Base-by-base conservation (phyloP, 495 filamentous ascomycete genomes). In the Aspergillus wentii region DNA sequence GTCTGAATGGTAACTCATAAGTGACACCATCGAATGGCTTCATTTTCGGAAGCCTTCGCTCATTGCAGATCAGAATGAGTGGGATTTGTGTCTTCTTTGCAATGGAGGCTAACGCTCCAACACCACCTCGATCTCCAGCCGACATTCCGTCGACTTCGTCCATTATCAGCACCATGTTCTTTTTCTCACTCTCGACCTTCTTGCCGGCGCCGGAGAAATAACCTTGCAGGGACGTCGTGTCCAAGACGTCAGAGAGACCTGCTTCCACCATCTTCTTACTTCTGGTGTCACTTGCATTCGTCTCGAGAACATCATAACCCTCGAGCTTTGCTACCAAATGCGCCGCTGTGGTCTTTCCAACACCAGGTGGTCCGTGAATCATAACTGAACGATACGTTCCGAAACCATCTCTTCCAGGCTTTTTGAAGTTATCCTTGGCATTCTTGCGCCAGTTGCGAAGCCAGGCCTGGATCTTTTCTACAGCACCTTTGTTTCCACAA, bases 91-190 rank as follows among this genome's bases (percentile, higher is more conserved):
- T 88, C 71, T 94, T 96, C 67, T 85, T 95, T 66, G 90, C 95
- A 29, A 96, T 79, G 32, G 88, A 82, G 33, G 92, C 91, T 25
- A 99, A 71, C 21, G 94, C 91, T 15, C 90, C 92, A 27, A 99
- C 94, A 55, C 92, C 92, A 46, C 92, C 92, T 29, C 92, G 80
- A 58, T 99, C 92, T 49, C 92, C 92, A 28, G 89, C 89, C 31
- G 90, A 95, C 92, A 99, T 99, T 22, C 92, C 92, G 53, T 99
- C 92, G 5, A 99, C 92, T 61, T 99, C 92, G 50, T 99, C 92
- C 94, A 99, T 96, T 66, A 99, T 84, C 9, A 99, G 68, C 7
- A 95, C 86, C 17, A 96, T 76, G 42, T 94, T 95, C 66, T 90
- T 91, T 63, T 90, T 97, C 15, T 69, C 72, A 19, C 66, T 65